Percentiles rank a stretch among this genome's conserved stretches.
phyloP scores from a whole-genome alignment of 2,329 filamentous ascomycete species.

The Corynespora cassiicola region DNA sequence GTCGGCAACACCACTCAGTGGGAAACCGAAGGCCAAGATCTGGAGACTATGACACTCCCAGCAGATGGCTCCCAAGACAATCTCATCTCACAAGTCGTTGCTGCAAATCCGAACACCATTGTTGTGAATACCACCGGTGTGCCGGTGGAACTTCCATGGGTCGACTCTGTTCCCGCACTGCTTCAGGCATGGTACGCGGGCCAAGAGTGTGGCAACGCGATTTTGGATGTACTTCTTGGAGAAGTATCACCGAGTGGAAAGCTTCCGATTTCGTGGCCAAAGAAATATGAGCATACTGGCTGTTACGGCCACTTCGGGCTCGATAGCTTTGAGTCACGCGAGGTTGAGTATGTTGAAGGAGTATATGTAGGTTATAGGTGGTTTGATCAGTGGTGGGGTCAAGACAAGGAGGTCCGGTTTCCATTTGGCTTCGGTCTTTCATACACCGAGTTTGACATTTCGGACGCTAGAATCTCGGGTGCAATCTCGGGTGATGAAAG shows the following conservation, averaged over 20 bases:
- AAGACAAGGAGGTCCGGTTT: conserved; percentile 65
- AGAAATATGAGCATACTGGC: conserved; percentile 64
- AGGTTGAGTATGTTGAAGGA: conserved; percentile 35
- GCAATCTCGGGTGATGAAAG: conserved; percentile 48
- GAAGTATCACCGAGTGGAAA: conserved; percentile 67
- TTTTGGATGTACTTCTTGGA: conserved; percentile 70
- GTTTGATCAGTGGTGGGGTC: conserved; percentile 34
- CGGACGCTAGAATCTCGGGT: conserved; percentile 51
- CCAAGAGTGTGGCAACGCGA: conserved; percentile 68
- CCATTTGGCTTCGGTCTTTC: conserved; percentile 69
- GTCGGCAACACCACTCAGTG: conserved; percentile 60
- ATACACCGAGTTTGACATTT: conserved; percentile 62
- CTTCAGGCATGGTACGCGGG: conserved; percentile 76
- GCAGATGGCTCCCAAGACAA: conserved; percentile 66
- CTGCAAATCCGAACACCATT: conserved; percentile 69
- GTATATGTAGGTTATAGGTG: conserved; percentile 38
- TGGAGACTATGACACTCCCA: conserved; percentile 27
- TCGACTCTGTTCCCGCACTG: conserved; percentile 66
- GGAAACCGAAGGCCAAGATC: conserved; percentile 31
- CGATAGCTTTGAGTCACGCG: conserved; percentile 64
- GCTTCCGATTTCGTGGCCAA: conserved; percentile 68
- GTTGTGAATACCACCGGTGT: conserved; percentile 72
- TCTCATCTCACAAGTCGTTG: conserved; percentile 54
- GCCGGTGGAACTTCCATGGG: conserved; percentile 73
- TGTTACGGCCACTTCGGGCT: conserved; percentile 69